A percentile compares a stretch with the other conserved stretches of the same genome.
Conservation (phyloP, 2,329 filamentous ascomycete genomes). For the Verticillium alfalfae region DNA sequence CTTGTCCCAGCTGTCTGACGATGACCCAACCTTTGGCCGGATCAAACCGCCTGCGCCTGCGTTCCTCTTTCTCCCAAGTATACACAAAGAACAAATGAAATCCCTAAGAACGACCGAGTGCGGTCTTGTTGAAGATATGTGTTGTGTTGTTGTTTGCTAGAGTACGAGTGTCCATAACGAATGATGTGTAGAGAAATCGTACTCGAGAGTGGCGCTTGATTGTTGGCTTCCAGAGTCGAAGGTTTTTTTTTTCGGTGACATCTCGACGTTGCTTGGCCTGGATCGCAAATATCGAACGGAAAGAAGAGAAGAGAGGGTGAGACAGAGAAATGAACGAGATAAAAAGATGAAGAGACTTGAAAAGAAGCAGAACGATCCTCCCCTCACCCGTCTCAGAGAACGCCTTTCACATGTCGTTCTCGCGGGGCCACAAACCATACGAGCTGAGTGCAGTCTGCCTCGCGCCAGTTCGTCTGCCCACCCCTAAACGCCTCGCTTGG, state of each 20-base stretch:
- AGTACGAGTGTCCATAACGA: not conserved
- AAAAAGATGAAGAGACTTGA: not conserved
- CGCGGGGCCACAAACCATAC: not conserved
- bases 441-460: slow-evolving; percentile 1
- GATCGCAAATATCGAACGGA: not conserved
- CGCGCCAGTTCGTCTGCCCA: not conserved
- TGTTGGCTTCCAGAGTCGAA: not conserved
- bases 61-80: not conserved
- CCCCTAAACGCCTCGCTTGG: slow-evolving; percentile 2
- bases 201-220: not conserved
- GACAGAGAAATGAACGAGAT: slow-evolving; percentile 5
- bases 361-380: slow-evolving; percentile 1
- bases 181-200: not conserved
- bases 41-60: not conserved
- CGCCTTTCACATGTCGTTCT: not conserved
- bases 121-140: not conserved
- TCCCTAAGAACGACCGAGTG: not conserved
- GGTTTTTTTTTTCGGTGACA: not conserved
- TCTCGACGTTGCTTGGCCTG: not conserved
- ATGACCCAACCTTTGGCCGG: not conserved
- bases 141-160: not conserved
- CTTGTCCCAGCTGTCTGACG: not conserved
- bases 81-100: not conserved
- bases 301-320: slow-evolving; percentile 2
- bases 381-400: not conserved